Evolutionary conservation across 208 protist species (phyloP).

Genomic region (Leishmania braziliensis): DNA sequence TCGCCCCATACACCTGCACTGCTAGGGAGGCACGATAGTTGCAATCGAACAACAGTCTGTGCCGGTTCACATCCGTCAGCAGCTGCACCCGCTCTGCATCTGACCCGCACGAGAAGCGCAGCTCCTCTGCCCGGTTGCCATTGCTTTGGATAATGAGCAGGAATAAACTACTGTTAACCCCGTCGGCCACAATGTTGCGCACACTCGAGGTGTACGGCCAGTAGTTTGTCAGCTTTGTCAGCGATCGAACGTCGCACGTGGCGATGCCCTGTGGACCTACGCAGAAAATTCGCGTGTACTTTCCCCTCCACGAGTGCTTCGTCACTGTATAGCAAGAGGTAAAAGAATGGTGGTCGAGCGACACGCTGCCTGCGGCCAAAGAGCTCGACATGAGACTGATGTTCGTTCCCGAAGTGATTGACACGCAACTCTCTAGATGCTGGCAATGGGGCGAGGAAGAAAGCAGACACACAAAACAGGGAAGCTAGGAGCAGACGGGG

Average conservation of each 20-base stretch:
- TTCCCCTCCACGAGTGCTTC: slow-evolving; percentile 89
- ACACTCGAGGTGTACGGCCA: slow-evolving; percentile 57
- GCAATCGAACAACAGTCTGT: slow-evolving; percentile 59
- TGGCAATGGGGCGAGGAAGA: background rate
- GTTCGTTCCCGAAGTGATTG: slow-evolving; percentile 1
- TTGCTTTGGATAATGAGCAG: slow-evolving; percentile 44
- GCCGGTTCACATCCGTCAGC: slow-evolving; percentile 85
- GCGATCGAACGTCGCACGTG: slow-evolving; percentile 73
- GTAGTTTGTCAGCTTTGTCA: slow-evolving; percentile 84
- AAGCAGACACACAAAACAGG: background rate
- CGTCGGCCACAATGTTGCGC: slow-evolving; percentile 46
- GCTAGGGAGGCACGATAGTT: slow-evolving; percentile 27
- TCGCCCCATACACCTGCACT: slow-evolving; percentile 41
- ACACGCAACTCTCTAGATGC: background rate
- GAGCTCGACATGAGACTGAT: slow-evolving; percentile 19
- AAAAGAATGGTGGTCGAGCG: slow-evolving; percentile 47
- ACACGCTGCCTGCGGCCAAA: background rate
- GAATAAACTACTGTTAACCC: slow-evolving; percentile 45
- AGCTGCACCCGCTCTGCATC: slow-evolving; percentile 74
- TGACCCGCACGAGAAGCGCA: slow-evolving; percentile 67
- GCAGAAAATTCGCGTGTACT: slow-evolving; percentile 87
- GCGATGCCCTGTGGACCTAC: slow-evolving; percentile 54
- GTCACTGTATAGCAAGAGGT: slow-evolving; percentile 73
- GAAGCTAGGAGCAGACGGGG: background rate
- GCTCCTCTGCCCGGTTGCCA: slow-evolving; percentile 43